These are phyloP conservation scores for Gaertneriomyces sp. DNA, from an alignment of 192 early-diverging fungal genomes.

Conservation along the genomic window DNA sequence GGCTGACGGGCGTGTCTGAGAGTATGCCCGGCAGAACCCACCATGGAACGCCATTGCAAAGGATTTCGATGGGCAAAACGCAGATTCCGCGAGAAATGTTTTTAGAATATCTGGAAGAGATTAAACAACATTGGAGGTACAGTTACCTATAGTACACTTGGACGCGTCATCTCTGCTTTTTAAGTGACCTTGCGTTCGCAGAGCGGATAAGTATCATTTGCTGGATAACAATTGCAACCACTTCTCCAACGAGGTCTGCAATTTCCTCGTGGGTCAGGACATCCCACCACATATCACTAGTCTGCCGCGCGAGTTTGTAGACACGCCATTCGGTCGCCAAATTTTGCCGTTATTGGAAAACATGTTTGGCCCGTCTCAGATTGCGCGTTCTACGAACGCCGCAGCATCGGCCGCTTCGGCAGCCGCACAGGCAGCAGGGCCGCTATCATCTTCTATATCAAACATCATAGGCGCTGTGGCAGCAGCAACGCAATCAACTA, in stretches of 20 bases:
- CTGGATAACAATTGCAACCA: constrained; percentile 87
- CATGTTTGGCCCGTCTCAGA: constrained; percentile 42
- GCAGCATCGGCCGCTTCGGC: constrained; percentile 17
- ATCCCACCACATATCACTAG: constrained; percentile 76
- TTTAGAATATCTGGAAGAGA: constrained; percentile 63
- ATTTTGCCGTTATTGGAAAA: constrained; percentile 35
- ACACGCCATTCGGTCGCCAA: constrained; percentile 44
- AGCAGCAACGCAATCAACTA: constrained; percentile 10
- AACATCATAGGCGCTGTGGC: constrained; percentile 12
- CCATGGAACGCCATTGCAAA: constrained; percentile 65
- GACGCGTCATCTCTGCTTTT: neutral
- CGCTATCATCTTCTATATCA: constrained; percentile 17
- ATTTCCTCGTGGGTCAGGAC: constrained; percentile 70
- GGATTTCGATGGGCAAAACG: constrained; percentile 75
- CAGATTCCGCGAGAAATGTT: constrained; percentile 66
- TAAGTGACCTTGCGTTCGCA: neutral
- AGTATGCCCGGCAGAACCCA: constrained; percentile 45
- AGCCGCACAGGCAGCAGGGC: constrained; percentile 21
- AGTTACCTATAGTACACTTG: neutral
- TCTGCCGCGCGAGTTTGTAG: constrained; percentile 56
- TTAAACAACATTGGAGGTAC: constrained; percentile 45
- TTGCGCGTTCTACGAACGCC: constrained; percentile 29
- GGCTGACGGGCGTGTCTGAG: constrained; percentile 36
- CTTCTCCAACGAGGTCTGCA: constrained; percentile 71
- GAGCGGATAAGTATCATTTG: constrained; percentile 75